phyloP scores from a whole-genome alignment of 345 rosid genomes.

The Cardamine occulta region DNA sequence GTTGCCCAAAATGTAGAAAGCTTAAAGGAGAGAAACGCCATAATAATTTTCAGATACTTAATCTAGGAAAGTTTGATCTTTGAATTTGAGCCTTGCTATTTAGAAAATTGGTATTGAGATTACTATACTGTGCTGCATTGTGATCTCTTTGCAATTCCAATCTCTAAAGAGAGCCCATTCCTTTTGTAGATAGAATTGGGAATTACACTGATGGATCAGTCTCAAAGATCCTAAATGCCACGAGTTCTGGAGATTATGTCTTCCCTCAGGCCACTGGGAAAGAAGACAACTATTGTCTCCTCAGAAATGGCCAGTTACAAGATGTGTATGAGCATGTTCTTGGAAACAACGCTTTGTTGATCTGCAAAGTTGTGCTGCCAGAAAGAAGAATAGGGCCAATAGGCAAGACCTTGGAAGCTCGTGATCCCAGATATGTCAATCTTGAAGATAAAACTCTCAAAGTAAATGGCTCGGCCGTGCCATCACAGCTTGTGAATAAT shows the following conservation, averaged over 20 bases:
- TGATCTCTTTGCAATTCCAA: background rate
- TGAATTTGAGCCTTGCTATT: slow-evolving; percentile 8
- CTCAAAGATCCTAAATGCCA: slow-evolving; percentile 47
- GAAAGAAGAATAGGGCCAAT: slow-evolving; percentile 45
- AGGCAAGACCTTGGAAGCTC: slow-evolving; percentile 40
- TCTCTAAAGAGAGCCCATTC: slow-evolving; percentile 1
- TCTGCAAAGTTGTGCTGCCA: slow-evolving; percentile 46
- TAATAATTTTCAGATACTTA: slow-evolving; percentile 11
- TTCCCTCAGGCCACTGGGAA: slow-evolving; percentile 44
- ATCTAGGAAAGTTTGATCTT: slow-evolving; percentile 15
- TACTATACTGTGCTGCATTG: background rate
- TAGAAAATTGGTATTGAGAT: slow-evolving; percentile 14
- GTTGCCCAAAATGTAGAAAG: background rate
- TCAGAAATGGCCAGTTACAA: slow-evolving; percentile 47
- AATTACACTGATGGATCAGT: slow-evolving; percentile 45
- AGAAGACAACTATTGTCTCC: slow-evolving; percentile 46
- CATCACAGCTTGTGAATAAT: slow-evolving; percentile 60
- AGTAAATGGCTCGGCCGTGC: slow-evolving; percentile 49
- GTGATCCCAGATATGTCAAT: slow-evolving; percentile 56
- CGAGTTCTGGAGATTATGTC: slow-evolving; percentile 41
- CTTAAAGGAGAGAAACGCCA: background rate
- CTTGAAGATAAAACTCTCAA: slow-evolving; percentile 58
- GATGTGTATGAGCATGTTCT: slow-evolving; percentile 56
- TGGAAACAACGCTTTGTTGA: slow-evolving; percentile 50
- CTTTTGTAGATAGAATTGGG: slow-evolving; percentile 33